Evolutionary conservation across 2,329 filamentous ascomycete genomes (phyloP), one percentile per base, ranked within the genome.

Genomic region (Fusarium tupiense): DNA sequence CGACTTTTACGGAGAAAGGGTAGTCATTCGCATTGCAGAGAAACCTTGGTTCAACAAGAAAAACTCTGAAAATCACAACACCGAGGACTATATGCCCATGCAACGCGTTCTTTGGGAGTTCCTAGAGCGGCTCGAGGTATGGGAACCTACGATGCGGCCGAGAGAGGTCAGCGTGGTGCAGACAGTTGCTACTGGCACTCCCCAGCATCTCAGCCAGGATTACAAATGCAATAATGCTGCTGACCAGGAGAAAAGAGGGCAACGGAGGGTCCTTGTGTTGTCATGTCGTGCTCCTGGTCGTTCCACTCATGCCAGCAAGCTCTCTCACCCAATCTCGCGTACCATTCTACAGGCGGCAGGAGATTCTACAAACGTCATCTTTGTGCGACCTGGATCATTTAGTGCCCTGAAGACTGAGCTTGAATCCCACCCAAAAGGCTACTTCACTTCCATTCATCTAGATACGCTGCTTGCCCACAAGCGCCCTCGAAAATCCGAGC

Each of bases 201-300:
- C 26, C 4, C 33, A 35, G 33, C 0, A 35, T 22, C 26, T 31
- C 26, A 11, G 3, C 3, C 9, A 31, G 20, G 46, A 22, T 6
- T 3, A 0, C 7, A 3, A 49, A 31, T 10, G 4, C 1, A 49
- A 17, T 10, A 6, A 12, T 0, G 14, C 9, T 49, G 6, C 20
- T 31, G 20, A 5, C 4, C 20, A 5, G 20, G 26, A 22, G 46
- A 49, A 16, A 2, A 14, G 31, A 49, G 9, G 20, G 3, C 46
- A 49, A 17, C 31, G 46, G 46, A 49, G 14, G 7, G 6, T 22
- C 2, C 46, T 49, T 49, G 46, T 31, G 9, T 8, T 49, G 9
- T 31, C 46, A 4, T 49, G 26, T 11, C 26, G 46, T 22, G 46
- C 46, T 49, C 46, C 26, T 22, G 26, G 26, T 22, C 20, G 26